These are phyloP conservation scores for Saccharomyces jurei DNA, from an alignment of 805 yeast species.

Conservation along the genomic window DNA sequence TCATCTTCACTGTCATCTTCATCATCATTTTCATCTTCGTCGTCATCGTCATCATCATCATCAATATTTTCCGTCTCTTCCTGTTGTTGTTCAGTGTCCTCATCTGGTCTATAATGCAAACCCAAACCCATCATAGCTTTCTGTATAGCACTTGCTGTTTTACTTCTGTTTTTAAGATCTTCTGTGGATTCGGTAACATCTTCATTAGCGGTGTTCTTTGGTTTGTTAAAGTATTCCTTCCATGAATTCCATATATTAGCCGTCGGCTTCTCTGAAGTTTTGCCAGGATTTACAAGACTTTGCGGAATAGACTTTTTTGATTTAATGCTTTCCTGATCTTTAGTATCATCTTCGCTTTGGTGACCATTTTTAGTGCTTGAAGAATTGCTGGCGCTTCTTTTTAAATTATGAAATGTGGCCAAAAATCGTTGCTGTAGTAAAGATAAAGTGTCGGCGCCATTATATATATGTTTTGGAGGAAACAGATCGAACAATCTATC, in stretches of 20 bases:
- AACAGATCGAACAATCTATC: slow-evolving; percentile 61
- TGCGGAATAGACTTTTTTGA: background rate
- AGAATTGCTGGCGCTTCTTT: slow-evolving; percentile 12
- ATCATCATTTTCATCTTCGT: background rate
- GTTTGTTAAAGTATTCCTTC: slow-evolving; percentile 24
- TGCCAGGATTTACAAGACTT: slow-evolving; percentile 1
- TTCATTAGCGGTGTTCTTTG: slow-evolving; percentile 6
- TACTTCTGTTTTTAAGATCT: slow-evolving; percentile 6
- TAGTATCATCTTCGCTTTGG: slow-evolving; percentile 1
- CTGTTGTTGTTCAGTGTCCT: background rate
- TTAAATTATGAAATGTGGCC: slow-evolving; percentile 27
- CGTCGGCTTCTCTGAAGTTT: slow-evolving; percentile 3
- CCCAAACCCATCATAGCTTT: slow-evolving; percentile 22
- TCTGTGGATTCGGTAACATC: slow-evolving; percentile 7
- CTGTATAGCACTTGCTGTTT: slow-evolving; percentile 15
- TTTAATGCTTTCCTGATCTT: slow-evolving; percentile 1
- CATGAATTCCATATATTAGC: slow-evolving; percentile 20
- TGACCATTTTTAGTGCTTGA: slow-evolving; percentile 1
- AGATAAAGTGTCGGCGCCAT: slow-evolving; percentile 22
- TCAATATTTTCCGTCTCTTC: slow-evolving; percentile 1
- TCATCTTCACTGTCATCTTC: background rate
- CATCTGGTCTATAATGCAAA: slow-evolving; percentile 6
- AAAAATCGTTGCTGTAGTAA: slow-evolving; percentile 25
- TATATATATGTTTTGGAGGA: slow-evolving; percentile 38
- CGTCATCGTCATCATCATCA: slow-evolving; percentile 1